Percentiles rank a stretch among this genome's conserved stretches.
Conservation (phyloP, 2,329 filamentous ascomycete species). For the Trematosphaeria pertusa region DNA sequence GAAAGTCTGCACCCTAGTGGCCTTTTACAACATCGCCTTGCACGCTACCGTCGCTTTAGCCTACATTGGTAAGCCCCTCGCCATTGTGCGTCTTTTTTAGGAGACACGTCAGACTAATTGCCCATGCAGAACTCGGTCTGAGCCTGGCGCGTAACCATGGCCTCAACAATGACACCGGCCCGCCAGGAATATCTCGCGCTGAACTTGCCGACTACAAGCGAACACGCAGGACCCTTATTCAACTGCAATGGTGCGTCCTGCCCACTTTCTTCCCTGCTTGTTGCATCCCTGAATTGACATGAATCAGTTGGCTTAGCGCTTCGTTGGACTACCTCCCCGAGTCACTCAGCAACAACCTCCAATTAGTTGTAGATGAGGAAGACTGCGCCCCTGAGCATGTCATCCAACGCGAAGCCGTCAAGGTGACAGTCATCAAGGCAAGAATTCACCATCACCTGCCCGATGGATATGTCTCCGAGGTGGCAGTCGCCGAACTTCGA, state of each 20-base stretch:
- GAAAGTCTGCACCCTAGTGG: conserved; percentile 26
- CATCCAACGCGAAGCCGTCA: conserved; percentile 23
- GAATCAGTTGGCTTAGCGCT: conserved; percentile 26
- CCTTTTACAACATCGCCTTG: conserved; percentile 28
- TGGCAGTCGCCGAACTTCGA: conserved; percentile 13
- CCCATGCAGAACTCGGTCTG: conserved; percentile 27
- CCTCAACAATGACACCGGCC: conserved; percentile 8
- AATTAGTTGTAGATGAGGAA: conserved; percentile 8
- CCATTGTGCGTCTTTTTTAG: neutral
- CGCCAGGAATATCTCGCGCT: neutral
- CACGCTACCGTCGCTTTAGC: conserved; percentile 25
- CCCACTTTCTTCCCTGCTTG: neutral
- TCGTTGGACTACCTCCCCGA: conserved; percentile 19
- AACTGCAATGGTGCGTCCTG: conserved; percentile 15
- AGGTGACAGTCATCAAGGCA: conserved; percentile 27
- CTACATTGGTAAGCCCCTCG: conserved; percentile 21
- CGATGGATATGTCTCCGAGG: too few relatives aligned
- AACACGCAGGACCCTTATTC: conserved; percentile 22
- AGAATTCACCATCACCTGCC: conserved; percentile 17
- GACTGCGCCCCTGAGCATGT: conserved; percentile 9
- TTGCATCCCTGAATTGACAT: too few relatives aligned
- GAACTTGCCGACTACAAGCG: conserved; percentile 18
- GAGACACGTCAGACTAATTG: neutral
- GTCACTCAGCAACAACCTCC: neutral
- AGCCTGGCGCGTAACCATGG: conserved; percentile 16